Base-by-base conservation (phyloP, 768 basidiomycete genomes). In the Leccinum boreale region DNA sequence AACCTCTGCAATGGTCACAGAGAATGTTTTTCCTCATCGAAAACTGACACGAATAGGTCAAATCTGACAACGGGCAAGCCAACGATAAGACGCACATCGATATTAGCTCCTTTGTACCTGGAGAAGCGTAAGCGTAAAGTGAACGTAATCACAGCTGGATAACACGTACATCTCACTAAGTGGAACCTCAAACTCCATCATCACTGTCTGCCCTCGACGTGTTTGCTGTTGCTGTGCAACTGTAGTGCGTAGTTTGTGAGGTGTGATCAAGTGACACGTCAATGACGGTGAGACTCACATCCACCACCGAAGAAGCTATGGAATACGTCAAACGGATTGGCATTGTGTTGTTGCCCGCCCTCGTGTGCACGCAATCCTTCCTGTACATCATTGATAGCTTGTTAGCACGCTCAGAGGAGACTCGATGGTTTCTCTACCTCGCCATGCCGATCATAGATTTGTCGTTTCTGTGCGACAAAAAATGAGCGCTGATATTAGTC, bases 1-100 rank as follows among this genome's bases (percentile, higher is more conserved):
- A 86, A 23, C 97, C 97, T 67, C 94, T 87, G 75, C 97, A 99
- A 70, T 97, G 92, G 72, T 98, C 94, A 68, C 97, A 99, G 17
- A 99, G 86, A 35, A 96, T 85, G 53, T 86, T 85, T 70, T 96
- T 95, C 72, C 87, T 89, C 70, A 98, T 81, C 78, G 90, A 89
- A 74, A 99, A 96, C 94, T 98, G 63, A 12, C 1, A 1, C 4
- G 5, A 36, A 61, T 46, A n/a, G 23, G 42, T 70, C 35, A 67
- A 23, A 5, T 17, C 2, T 26, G 15, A 15, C 19, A 11, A 9
- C 14, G 9, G 33, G 12, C 5, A 14, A 35, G 56, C 1, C 29
- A 48, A 58, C 14, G 19, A 15, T 26, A 48, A n/a, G 44, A 71
- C 81, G 50, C 52, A 81, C 95, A 71, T 97, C 96, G 64, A 96